Conservation (phyloP, 805 yeast species). For the Candida oleophila region DNA sequence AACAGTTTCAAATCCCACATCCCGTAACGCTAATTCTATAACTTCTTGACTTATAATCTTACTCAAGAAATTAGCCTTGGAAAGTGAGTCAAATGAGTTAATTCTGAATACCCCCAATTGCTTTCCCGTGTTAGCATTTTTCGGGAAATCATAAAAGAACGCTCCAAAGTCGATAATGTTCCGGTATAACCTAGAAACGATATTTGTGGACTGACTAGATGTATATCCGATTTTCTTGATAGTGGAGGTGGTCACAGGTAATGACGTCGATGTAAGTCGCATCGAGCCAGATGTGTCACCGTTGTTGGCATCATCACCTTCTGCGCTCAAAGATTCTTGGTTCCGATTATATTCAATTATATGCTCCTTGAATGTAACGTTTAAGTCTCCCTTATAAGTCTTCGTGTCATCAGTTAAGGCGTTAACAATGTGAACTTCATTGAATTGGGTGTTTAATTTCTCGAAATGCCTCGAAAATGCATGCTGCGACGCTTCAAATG, state of each 20-base stretch:
- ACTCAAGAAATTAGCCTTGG: conserved; percentile 49
- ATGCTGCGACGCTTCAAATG: conserved; percentile 53
- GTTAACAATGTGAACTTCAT: conserved; percentile 50
- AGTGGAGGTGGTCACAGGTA: conserved; percentile 31
- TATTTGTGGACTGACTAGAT: conserved; percentile 28
- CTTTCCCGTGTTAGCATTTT: conserved; percentile 38
- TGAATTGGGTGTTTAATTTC: conserved; percentile 43
- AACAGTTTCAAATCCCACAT: conserved; percentile 32
- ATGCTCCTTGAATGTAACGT: conserved; percentile 36
- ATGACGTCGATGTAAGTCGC: conserved; percentile 22
- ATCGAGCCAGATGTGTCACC: conserved; percentile 4
- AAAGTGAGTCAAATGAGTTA: conserved; percentile 49
- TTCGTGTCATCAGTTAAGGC: conserved; percentile 43
- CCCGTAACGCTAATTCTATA: conserved; percentile 45
- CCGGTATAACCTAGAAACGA: conserved; percentile 27
- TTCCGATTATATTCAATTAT: conserved; percentile 33
- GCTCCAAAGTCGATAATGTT: conserved; percentile 47
- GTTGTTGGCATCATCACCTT: background rate
- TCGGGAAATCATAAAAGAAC: conserved; percentile 37
- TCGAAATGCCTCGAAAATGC: conserved; percentile 54
- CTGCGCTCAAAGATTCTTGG: background rate
- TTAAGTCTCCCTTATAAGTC: conserved; percentile 46
- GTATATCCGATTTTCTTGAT: conserved; percentile 37
- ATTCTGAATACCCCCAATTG: conserved; percentile 53
- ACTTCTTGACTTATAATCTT: conserved; percentile 49